phyloP scores from a whole-genome alignment of 331 rosid genomes.

The Rosa hybrid region DNA sequence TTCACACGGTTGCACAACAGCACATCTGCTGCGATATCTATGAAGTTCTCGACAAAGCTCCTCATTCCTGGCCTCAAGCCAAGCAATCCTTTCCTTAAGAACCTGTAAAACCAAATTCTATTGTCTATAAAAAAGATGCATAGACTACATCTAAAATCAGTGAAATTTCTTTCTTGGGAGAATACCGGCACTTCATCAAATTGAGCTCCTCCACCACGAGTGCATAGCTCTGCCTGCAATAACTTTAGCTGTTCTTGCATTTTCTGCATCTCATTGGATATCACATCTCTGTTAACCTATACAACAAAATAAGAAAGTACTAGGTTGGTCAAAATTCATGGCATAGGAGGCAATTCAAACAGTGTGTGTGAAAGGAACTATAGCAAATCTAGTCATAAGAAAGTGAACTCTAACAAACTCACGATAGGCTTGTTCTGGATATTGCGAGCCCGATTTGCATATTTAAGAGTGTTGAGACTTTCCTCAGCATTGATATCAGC shows the following conservation, averaged over 20 bases:
- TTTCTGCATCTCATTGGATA: slow-evolving; percentile 81
- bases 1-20: slow-evolving; percentile 48
- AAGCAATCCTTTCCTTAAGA: slow-evolving; percentile 67
- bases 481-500: slow-evolving; percentile 83
- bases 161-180: not conserved
- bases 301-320: slow-evolving; percentile 23
- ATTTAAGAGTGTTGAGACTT: slow-evolving; percentile 77
- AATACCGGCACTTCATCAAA: slow-evolving; percentile 66
- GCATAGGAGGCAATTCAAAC: slow-evolving; percentile 24
- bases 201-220: slow-evolving; percentile 56
- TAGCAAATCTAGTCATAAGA: slow-evolving; percentile 11
- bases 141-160: slow-evolving; percentile 1
- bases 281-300: slow-evolving; percentile 74
- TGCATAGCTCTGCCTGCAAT: slow-evolving; percentile 75
- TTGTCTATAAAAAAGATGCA: not conserved
- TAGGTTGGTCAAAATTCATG: not conserved
- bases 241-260: slow-evolving; percentile 69
- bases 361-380: slow-evolving; percentile 14
- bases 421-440: slow-evolving; percentile 86
- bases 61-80: slow-evolving; percentile 75
- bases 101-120: slow-evolving; percentile 40
- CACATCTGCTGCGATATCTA: slow-evolving; percentile 64
- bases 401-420: slow-evolving; percentile 35
- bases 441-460: slow-evolving; percentile 91
- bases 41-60: slow-evolving; percentile 68